Evolutionary conservation across 1,284 basidiomycete genomes (phyloP).

Genomic region (Marasmius fiardii): DNA sequence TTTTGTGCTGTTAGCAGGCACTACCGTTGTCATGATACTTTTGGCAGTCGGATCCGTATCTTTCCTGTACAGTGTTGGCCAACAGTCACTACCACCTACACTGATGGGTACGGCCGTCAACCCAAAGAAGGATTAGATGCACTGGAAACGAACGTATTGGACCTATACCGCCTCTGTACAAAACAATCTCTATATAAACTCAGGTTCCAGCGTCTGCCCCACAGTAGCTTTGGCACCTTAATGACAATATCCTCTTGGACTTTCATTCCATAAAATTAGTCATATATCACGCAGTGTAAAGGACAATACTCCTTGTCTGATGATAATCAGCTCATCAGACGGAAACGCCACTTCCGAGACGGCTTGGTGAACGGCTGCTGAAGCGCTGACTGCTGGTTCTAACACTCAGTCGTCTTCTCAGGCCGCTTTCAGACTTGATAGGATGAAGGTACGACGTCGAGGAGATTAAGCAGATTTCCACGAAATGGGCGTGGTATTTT

Average conservation of each 20-base stretch:
- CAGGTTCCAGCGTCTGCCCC: neutral
- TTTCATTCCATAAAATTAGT: neutral
- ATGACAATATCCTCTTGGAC: neutral
- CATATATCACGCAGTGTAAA: neutral
- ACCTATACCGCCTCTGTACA: neutral
- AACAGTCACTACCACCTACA: constrained; percentile 64
- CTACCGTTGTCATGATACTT: constrained; percentile 58
- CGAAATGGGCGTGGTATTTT: no score
- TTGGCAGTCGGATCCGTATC: constrained; percentile 65
- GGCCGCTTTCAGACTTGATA: no score
- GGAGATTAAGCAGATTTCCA: no score
- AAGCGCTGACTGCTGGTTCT: no score
- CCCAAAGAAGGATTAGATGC: constrained; percentile 53
- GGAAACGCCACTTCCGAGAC: neutral
- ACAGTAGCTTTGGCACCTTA: neutral
- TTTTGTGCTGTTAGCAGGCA: constrained; percentile 72
- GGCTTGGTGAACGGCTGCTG: neutral
- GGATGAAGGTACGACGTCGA: no score
- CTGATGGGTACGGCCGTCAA: constrained; percentile 57
- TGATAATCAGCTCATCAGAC: neutral
- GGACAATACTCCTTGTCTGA: neutral
- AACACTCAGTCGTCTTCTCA: no score
- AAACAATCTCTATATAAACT: neutral
- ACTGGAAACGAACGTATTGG: neutral
- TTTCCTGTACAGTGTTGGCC: constrained; percentile 60